Base-by-base conservation (phyloP, 2,329 filamentous ascomycete genomes). In the Plectosphaerella plurivora region DNA sequence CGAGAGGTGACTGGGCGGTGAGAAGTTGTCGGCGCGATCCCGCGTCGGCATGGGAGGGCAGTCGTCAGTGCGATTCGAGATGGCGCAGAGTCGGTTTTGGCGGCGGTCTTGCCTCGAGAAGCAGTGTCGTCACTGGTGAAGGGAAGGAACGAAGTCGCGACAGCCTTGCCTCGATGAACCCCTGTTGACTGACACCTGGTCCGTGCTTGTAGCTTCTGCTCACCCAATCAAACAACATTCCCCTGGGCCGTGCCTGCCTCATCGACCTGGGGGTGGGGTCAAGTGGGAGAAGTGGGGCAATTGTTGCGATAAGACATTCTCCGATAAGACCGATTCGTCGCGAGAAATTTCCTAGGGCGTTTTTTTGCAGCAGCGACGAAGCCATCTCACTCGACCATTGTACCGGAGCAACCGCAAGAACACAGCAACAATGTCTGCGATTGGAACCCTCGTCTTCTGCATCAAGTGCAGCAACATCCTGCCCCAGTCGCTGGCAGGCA, bases 391-490 rank as follows among this genome's bases (percentile, higher is more conserved):
- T 12, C 2, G 41, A 44, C 16, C n/a, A 44, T 11, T 9, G n/a
- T n/a, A 44, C 5, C 9, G n/a, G 11, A 8, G 4, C 10, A 8
- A 41, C 37, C 16, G 7, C 15, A 41, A n/a, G 22, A 41, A 41
- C 16, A 8, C 42, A 46, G 28, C 28, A 33, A 33, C 22, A 56
- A 97, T 97, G 93, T 85, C 92, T 59, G 86, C 89, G 16, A 91
- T 97, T 60, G 93, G 91, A 52, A 93, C 91, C 50, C 78, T 97
- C 41, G 86, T 96, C 36, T 97, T 97, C 71, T 97, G 93, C 75
- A 89, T 81, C 51, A 89, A 92, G 67, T 97, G 93, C 69, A 93
- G 93, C 56, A 96, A 96, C 68, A 79, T 97, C 4, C 77, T 97
- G 41, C 91, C 94, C 50, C 82, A 87, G 50, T 91, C 89, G 46